These are phyloP conservation scores for Talaromyces nanjingensis DNA, from an alignment of 495 filamentous ascomycete genomes.

Conservation along the genomic window DNA sequence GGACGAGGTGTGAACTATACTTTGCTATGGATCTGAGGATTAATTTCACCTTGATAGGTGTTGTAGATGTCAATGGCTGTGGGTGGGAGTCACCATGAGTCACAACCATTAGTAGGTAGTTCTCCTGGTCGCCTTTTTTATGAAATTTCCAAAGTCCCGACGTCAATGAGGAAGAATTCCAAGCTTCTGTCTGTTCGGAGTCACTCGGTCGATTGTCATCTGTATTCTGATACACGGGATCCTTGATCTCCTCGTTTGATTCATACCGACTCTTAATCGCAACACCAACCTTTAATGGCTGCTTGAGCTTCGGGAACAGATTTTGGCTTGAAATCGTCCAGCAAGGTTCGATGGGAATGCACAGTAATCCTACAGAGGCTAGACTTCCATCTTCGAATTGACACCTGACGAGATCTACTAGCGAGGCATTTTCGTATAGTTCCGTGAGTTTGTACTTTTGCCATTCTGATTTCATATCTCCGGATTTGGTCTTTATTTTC, in stretches of 20 bases:
- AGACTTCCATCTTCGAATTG: neutral
- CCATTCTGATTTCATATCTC: neutral
- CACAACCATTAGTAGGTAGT: neutral
- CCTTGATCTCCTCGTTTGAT: neutral
- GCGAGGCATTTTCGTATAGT: neutral
- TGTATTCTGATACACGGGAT: neutral
- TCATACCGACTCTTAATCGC: neutral
- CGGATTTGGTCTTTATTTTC: neutral
- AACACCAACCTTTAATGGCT: neutral
- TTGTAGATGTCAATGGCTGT: neutral
- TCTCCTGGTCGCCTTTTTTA: neutral
- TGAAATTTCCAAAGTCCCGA: neutral
- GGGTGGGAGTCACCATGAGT: neutral
- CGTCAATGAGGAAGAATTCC: neutral
- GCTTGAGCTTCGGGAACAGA: neutral
- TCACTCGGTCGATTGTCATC: neutral
- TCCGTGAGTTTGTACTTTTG: neutral
- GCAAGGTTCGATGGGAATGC: neutral
- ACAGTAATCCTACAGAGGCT: neutral
- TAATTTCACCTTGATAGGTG: neutral
- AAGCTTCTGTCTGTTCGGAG: neutral
- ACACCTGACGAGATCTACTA: neutral
- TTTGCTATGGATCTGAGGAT: neutral
- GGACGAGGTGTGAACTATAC: neutral
- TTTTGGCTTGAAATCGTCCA: neutral